Percentiles rank a stretch among this genome's conserved stretches.
Evolutionary conservation across 169 alveolate species (phyloP).

Genomic region (Plasmodium vinckei): DNA sequence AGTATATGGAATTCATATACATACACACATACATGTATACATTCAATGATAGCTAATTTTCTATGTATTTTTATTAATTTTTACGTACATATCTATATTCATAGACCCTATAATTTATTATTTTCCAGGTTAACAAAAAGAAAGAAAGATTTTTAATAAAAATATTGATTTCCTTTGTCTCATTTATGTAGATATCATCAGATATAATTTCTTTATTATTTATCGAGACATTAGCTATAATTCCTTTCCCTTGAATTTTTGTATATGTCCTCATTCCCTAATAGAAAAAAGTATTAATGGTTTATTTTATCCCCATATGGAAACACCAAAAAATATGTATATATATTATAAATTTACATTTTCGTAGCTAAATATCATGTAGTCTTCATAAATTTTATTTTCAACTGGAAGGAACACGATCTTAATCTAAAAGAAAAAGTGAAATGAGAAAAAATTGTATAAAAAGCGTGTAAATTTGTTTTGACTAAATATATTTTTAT

Average conservation of each 20-base stretch:
- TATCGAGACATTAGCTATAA: constrained; percentile 60
- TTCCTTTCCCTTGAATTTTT: constrained; percentile 53
- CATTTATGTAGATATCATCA: constrained; percentile 48
- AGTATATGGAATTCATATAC: neutral
- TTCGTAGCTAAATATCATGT: constrained; percentile 63
- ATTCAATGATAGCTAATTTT: neutral
- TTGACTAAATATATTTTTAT: too few relatives aligned
- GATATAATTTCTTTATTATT: constrained; percentile 42
- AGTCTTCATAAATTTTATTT: constrained; percentile 47
- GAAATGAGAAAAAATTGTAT: too few relatives aligned
- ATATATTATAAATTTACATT: constrained; percentile 35
- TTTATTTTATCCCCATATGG: neutral
- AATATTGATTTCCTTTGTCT: constrained; percentile 37
- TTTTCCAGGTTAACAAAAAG: constrained; percentile 40
- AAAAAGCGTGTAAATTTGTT: too few relatives aligned
- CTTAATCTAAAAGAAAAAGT: constrained; percentile 16
- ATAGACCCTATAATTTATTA: constrained; percentile 55
- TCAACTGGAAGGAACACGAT: constrained; percentile 40
- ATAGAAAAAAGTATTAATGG: constrained; percentile 1
- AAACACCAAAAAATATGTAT: neutral
- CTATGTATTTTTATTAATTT: neutral
- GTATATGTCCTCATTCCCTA: constrained; percentile 66
- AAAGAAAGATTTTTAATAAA: constrained; percentile 50
- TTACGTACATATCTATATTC: constrained; percentile 54
- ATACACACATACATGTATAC: neutral